These are phyloP conservation scores for Cylindrotheca closterium DNA, from an alignment of 108 stramenopile species.

Conservation along the genomic window DNA sequence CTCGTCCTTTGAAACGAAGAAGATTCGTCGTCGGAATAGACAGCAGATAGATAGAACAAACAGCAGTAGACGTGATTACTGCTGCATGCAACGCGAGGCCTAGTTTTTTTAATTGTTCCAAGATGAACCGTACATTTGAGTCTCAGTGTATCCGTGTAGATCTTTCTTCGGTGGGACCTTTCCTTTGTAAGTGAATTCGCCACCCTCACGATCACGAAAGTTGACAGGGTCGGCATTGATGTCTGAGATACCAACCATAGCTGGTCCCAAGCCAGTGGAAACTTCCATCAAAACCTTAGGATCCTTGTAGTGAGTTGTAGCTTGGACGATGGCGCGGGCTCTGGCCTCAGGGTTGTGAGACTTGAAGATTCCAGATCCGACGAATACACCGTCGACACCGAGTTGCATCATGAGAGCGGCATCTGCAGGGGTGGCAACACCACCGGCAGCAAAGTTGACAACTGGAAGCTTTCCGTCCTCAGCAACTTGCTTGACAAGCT, in stretches of 20 bases:
- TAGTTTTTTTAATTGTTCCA: slow-evolving; percentile 62
- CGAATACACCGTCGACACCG: slow-evolving; percentile 98
- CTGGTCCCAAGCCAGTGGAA: slow-evolving; percentile 92
- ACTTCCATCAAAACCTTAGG: slow-evolving; percentile 96
- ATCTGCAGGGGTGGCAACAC: slow-evolving; percentile 98
- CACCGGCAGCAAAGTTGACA: slow-evolving; percentile 99
- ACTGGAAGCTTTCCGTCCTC: slow-evolving; percentile 94
- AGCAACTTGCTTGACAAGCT: slow-evolving; percentile 90
- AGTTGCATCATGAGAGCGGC: slow-evolving; percentile 99
- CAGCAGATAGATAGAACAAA: no score
- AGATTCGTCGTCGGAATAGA: no score
- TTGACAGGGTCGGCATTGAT: slow-evolving; percentile 95
- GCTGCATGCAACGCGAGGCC: background rate
- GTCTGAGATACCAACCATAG: slow-evolving; percentile 98
- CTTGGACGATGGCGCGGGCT: slow-evolving; percentile 95
- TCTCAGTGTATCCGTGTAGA: slow-evolving; percentile 86
- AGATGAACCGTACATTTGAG: slow-evolving; percentile 94
- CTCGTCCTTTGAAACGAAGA: no score
- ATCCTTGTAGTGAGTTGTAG: slow-evolving; percentile 96
- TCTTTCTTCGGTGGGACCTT: slow-evolving; percentile 90
- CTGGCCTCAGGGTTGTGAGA: slow-evolving; percentile 90
- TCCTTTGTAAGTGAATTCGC: slow-evolving; percentile 73
- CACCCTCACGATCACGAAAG: slow-evolving; percentile 98
- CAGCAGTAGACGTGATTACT: no score
- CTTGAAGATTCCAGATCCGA: slow-evolving; percentile 98